A percentile compares a stretch with the other conserved stretches of the same genome.
These are phyloP conservation scores for Solanum peruvianum DNA, from an alignment of 257 asterid species.

Conservation along the genomic window DNA sequence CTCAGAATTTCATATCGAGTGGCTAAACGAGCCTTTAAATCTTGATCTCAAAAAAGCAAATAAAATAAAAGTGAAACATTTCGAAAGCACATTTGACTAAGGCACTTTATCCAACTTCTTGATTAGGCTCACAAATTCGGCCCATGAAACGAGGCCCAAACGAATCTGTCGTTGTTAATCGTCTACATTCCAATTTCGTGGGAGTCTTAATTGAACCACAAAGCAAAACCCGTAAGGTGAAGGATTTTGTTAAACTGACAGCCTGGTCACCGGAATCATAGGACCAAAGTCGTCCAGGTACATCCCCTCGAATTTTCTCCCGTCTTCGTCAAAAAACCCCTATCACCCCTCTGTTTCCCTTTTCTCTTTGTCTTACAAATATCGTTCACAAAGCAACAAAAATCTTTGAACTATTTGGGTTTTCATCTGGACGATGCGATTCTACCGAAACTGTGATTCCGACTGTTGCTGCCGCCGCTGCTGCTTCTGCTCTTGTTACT, in stretches of 20 bases:
- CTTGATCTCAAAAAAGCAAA: too few relatives aligned
- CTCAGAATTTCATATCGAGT: too few relatives aligned
- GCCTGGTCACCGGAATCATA: neutral
- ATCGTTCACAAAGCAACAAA: neutral
- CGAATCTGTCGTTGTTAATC: neutral
- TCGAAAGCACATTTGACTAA: neutral
- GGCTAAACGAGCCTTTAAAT: too few relatives aligned
- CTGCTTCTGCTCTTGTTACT: slow-evolving; percentile 13
- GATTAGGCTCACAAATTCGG: neutral
- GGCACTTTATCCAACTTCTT: neutral
- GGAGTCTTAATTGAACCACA: neutral
- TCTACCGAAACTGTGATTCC: neutral
- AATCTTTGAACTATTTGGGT: neutral
- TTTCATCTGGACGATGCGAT: slow-evolving; percentile 18
- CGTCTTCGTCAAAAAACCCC: slow-evolving; percentile 20
- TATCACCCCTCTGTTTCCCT: neutral
- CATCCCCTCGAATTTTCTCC: slow-evolving; percentile 12
- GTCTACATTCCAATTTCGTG: neutral
- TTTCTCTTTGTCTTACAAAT: neutral
- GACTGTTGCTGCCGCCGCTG: slow-evolving; percentile 2
- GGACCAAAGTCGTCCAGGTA: slow-evolving; percentile 15
- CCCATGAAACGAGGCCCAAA: neutral
- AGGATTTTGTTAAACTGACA: neutral
- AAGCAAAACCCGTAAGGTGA: neutral
- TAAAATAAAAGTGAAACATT: too few relatives aligned